phyloP scores from a whole-genome alignment of 2,329 filamentous ascomycete genomes.

The Claviceps arundinis region DNA sequence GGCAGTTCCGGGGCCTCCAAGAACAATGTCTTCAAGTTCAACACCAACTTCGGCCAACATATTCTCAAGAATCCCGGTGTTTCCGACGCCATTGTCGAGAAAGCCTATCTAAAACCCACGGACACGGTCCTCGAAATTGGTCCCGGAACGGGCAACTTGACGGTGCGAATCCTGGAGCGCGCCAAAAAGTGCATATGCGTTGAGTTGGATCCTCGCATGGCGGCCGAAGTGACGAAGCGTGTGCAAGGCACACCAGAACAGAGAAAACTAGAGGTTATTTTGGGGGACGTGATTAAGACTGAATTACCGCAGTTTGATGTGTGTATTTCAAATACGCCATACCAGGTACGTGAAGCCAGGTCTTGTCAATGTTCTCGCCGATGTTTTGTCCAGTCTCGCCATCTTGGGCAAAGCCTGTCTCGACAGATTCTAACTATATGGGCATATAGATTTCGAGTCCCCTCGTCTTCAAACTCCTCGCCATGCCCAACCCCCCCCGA shows the following conservation, averaged over 20 bases:
- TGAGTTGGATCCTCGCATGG: constrained; percentile 93
- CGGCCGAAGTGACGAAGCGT: constrained; percentile 84
- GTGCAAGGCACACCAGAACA: constrained; percentile 80
- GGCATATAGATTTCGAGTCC: constrained; percentile 64
- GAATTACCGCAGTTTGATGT: constrained; percentile 65
- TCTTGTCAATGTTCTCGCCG: not conserved
- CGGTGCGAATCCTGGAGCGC: constrained; percentile 75
- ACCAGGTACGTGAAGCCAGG: constrained; percentile 33
- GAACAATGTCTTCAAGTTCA: constrained; percentile 96
- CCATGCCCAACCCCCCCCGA: constrained; percentile 67
- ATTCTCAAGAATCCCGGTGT: constrained; percentile 89
- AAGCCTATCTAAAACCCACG: constrained; percentile 80
- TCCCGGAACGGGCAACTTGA: constrained; percentile 80
- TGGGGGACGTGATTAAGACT: constrained; percentile 83
- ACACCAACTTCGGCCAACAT: constrained; percentile 75
- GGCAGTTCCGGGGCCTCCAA: constrained; percentile 15
- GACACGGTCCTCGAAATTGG: constrained; percentile 87
- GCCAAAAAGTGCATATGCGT: constrained; percentile 73
- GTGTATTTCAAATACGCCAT: constrained; percentile 58
- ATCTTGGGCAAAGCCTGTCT: too few species aligned
- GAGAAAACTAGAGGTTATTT: constrained; percentile 71
- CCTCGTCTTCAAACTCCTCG: constrained; percentile 79
- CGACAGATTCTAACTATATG: too few species aligned
- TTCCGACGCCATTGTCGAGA: constrained; percentile 55
- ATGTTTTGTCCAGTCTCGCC: not conserved